Evolutionary conservation across 1,284 basidiomycete species (phyloP).

Genomic region (Microbotryum lychnidis-dioicae): DNA sequence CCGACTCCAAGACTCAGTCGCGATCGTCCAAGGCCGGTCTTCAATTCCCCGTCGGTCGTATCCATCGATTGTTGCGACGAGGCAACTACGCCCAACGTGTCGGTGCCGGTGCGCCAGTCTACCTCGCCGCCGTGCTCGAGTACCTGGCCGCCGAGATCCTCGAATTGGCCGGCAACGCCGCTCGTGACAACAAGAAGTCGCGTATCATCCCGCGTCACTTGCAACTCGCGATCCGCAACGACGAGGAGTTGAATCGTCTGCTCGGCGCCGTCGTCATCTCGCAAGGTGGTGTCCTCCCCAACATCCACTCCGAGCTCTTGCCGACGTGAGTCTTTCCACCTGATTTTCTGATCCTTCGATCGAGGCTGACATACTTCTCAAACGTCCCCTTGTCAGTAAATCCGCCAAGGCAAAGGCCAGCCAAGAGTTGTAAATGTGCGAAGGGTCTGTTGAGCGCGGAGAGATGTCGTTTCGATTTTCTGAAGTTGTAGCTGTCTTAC

Average conservation of each 20-base stretch:
- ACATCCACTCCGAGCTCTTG: conserved; percentile 57
- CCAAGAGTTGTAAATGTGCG: too few relatives aligned
- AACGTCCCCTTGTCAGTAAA: too few relatives aligned
- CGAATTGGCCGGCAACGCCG: conserved; percentile 75
- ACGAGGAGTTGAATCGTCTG: conserved; percentile 51
- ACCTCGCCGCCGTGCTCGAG: conserved; percentile 74
- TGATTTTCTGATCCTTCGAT: too few relatives aligned
- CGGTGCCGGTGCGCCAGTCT: conserved; percentile 62
- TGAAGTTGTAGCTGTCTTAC: too few relatives aligned
- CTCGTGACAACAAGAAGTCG: conserved; percentile 67
- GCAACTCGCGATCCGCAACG: conserved; percentile 67
- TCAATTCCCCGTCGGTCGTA: conserved; percentile 77
- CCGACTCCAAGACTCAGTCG: conserved; percentile 38
- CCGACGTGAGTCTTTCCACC: conserved; percentile 41
- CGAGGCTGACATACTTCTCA: too few relatives aligned
- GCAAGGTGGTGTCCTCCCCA: conserved; percentile 80
- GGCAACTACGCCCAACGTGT: conserved; percentile 53
- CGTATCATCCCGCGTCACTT: conserved; percentile 87
- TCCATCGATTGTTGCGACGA: conserved; percentile 61
- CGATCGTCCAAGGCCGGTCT: conserved; percentile 70
- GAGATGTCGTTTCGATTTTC: too few relatives aligned
- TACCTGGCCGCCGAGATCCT: conserved; percentile 81
- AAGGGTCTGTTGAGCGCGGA: too few relatives aligned
- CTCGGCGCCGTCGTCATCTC: conserved; percentile 79
- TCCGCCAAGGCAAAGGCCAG: too few relatives aligned